A percentile compares a stretch with the other conserved stretches of the same genome.
Conservation (phyloP, 352 stramenopile genomes). For the Phytophthora ohioensis region DNA sequence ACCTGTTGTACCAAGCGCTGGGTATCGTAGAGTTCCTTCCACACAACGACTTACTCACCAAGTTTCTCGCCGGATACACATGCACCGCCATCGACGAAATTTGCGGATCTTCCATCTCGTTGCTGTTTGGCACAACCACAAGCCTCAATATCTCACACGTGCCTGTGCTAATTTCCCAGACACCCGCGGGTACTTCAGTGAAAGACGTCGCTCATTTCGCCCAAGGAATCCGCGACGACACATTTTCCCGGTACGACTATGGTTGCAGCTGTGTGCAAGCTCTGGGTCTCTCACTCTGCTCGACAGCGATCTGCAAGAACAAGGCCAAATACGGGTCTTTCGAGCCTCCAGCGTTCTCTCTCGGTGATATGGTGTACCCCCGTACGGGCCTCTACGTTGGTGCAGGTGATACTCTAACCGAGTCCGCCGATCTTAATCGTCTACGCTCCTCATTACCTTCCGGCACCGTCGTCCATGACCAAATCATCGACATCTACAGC, state of each 20-base stretch:
- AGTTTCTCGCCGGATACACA: conserved; percentile 44
- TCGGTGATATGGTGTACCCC: conserved; percentile 41
- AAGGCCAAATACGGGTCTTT: conserved; percentile 54
- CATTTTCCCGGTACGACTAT: conserved; percentile 56
- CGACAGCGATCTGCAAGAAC: conserved; percentile 49
- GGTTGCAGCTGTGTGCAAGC: conserved; percentile 43
- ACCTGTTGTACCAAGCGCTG: conserved; percentile 43
- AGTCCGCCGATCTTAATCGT: conserved; percentile 35
- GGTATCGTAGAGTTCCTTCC: conserved; percentile 46
- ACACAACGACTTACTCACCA: conserved; percentile 47
- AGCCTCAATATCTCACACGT: conserved; percentile 58
- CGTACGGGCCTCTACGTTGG: conserved; percentile 14
- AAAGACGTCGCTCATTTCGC: conserved; percentile 62
- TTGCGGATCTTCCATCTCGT: conserved; percentile 48
- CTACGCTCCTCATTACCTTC: conserved; percentile 43
- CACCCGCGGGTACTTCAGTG: conserved; percentile 51
- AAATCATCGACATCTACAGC: conserved; percentile 46
- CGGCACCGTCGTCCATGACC: conserved; percentile 47
- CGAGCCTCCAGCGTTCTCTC: conserved; percentile 41
- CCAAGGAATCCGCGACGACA: conserved; percentile 53
- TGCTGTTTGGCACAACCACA: conserved; percentile 44
- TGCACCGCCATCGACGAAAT: conserved; percentile 47
- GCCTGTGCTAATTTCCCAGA: conserved; percentile 58
- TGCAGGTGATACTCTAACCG: conserved; percentile 41
- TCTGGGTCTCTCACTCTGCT: conserved; percentile 46